Percentiles rank a stretch among this genome's conserved stretches.
Evolutionary conservation across 169 alveolate species (phyloP).

Genomic region (Plasmodium gonderi): DNA sequence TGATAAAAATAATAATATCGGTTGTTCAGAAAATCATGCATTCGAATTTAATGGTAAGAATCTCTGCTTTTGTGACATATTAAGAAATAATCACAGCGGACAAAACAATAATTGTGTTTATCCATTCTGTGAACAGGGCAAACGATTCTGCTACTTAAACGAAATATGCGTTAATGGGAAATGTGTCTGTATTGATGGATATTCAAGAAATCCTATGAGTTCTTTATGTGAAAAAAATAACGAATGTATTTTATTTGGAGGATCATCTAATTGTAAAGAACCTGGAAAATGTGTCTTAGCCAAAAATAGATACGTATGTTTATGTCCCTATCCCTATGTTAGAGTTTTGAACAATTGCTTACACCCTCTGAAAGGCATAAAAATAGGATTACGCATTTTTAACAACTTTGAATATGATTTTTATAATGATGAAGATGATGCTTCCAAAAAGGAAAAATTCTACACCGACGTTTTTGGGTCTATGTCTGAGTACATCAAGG

Average conservation of each 20-base stretch:
- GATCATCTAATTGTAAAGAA: slow-evolving; percentile 23
- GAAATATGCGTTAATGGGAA: slow-evolving; percentile 66
- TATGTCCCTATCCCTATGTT: slow-evolving; percentile 68
- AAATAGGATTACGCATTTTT: slow-evolving; percentile 31
- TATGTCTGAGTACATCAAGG: slow-evolving; percentile 61
- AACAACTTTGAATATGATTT: slow-evolving; percentile 7
- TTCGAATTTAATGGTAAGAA: slow-evolving; percentile 31
- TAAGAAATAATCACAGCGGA: not conserved
- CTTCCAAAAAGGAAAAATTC: slow-evolving; percentile 46
- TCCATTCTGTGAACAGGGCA: slow-evolving; percentile 50
- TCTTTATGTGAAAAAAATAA: slow-evolving; percentile 64
- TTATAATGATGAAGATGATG: slow-evolving; percentile 64
- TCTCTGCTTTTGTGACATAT: slow-evolving; percentile 41
- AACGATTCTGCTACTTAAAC: slow-evolving; percentile 51
- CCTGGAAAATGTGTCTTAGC: slow-evolving; percentile 59
- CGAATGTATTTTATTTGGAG: slow-evolving; percentile 32
- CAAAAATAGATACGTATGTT: slow-evolving; percentile 47
- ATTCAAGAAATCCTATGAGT: slow-evolving; percentile 75
- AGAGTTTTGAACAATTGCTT: slow-evolving; percentile 55
- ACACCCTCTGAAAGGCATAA: slow-evolving; percentile 55
- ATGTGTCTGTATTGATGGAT: slow-evolving; percentile 68
- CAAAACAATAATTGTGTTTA: slow-evolving; percentile 16
- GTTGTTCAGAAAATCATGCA: slow-evolving; percentile 18
- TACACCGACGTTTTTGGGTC: slow-evolving; percentile 70
- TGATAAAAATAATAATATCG: not conserved